Conservation (phyloP, 2,329 filamentous ascomycete genomes). For the Phoma sp. region DNA sequence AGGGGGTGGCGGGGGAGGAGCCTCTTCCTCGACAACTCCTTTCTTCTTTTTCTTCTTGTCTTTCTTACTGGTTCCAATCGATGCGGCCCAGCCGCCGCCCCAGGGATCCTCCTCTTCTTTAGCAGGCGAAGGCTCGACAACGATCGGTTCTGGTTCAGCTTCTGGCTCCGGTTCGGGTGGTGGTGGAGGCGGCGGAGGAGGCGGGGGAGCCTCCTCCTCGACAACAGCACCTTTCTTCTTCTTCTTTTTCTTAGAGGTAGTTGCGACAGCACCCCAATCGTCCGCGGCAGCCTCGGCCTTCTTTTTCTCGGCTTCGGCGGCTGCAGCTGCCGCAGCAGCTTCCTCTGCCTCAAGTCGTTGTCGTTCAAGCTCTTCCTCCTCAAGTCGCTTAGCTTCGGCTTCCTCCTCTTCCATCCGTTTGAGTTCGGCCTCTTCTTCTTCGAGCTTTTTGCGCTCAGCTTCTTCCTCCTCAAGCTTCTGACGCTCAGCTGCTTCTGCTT, state of each 20-base stretch:
- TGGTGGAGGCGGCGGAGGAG: conserved; percentile 29
- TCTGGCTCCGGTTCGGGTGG: conserved; percentile 45
- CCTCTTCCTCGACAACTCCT: conserved; percentile 29
- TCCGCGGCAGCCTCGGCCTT: conserved; percentile 46
- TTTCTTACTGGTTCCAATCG: conserved; percentile 7
- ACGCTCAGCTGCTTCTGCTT: conserved; percentile 28
- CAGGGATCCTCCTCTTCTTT: conserved; percentile 39
- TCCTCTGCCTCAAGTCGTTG: conserved; percentile 34
- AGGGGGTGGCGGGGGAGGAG: conserved; percentile 22
- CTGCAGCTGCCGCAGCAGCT: conserved; percentile 21
- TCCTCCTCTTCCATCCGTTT: conserved; percentile 21
- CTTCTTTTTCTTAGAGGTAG: conserved; percentile 47
- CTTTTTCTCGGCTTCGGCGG: conserved; percentile 35
- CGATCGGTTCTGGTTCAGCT: conserved; percentile 36
- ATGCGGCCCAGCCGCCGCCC: conserved; percentile 31
- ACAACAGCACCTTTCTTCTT: conserved; percentile 31
- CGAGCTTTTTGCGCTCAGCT: conserved; percentile 24
- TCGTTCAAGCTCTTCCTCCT: conserved; percentile 33
- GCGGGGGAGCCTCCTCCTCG: conserved; percentile 26
- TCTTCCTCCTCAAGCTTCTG: conserved; percentile 27
- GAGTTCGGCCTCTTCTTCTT: conserved; percentile 31
- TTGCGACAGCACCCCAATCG: conserved; percentile 24
- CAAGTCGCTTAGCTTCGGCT: conserved; percentile 33
- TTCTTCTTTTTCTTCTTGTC: conserved; percentile 37
- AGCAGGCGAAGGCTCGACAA: conserved; percentile 38